phyloP scores from a whole-genome alignment of 2,329 filamentous ascomycete genomes.

The Epichloe sp. region DNA sequence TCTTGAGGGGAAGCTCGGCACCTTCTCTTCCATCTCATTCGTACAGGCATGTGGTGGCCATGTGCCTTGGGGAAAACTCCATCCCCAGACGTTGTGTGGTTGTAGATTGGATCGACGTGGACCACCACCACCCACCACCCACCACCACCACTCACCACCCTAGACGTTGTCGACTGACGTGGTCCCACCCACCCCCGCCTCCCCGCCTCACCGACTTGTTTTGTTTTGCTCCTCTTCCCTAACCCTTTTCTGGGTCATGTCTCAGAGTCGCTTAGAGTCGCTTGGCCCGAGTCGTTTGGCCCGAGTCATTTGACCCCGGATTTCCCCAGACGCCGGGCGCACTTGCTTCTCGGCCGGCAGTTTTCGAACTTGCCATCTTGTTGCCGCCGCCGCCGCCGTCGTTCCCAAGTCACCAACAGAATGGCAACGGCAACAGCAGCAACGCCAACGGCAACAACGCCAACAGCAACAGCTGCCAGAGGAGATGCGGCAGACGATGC shows the following conservation, averaged over 20 bases:
- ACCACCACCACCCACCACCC: too few species aligned
- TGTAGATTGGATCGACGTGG: too few species aligned
- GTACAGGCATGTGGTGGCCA: too few species aligned
- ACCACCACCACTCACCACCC: too few species aligned
- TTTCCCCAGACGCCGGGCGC: not conserved
- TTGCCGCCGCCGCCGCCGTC: not conserved
- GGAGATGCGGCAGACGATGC: slow-evolving; percentile 1
- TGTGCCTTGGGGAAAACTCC: not conserved
- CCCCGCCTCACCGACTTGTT: too few species aligned
- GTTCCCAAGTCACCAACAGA: not conserved
- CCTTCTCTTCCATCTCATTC: too few species aligned
- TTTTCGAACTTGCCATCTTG: not conserved
- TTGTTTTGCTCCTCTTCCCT: too few species aligned
- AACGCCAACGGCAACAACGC: not conserved
- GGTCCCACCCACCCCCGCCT: too few species aligned
- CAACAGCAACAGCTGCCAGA: not conserved
- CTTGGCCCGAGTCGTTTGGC: not conserved
- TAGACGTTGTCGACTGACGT: too few species aligned
- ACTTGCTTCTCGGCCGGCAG: not conserved
- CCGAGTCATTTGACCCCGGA: not conserved
- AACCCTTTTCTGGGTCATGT: too few species aligned
- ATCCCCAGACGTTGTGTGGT: not conserved
- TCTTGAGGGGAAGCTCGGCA: slow-evolving; percentile 1
- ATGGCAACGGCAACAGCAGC: not conserved
- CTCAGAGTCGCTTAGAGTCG: not conserved